Conservation (phyloP, 768 basidiomycete genomes). For the Rhizopogon roseolus region DNA sequence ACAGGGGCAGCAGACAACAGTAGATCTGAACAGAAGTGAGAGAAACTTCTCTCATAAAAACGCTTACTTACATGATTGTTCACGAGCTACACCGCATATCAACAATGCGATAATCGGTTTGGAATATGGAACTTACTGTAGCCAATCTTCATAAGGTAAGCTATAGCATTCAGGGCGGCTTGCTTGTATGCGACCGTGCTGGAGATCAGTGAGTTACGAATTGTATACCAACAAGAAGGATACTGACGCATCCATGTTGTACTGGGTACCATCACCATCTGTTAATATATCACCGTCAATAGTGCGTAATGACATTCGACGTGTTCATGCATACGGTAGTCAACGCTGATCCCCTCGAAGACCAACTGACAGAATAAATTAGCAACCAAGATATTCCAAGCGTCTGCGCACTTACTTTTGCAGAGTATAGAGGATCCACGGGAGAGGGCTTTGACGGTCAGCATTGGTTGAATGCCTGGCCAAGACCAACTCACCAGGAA, state of each 20-base stretch:
- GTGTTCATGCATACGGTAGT: slow-evolving; percentile 45
- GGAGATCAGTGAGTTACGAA: not conserved
- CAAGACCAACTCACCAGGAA: slow-evolving; percentile 46
- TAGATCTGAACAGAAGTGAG: slow-evolving; percentile 38
- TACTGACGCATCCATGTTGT: slow-evolving; percentile 70
- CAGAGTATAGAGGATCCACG: slow-evolving; percentile 67
- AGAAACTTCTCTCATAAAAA: not conserved
- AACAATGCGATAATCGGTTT: not conserved
- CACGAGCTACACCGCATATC: slow-evolving; percentile 45
- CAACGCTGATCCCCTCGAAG: slow-evolving; percentile 73
- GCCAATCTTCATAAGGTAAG: slow-evolving; percentile 64
- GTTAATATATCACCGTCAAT: not conserved
- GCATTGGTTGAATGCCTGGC: not conserved
- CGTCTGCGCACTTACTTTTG: slow-evolving; percentile 39
- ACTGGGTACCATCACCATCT: slow-evolving; percentile 74
- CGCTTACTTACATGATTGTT: slow-evolving; percentile 58
- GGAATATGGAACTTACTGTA: slow-evolving; percentile 47
- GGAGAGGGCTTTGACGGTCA: slow-evolving; percentile 52
- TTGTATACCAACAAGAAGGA: not conserved
- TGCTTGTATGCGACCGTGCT: slow-evolving; percentile 78
- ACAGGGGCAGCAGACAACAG: slow-evolving; percentile 66
- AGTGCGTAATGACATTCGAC: not conserved
- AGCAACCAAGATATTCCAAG: not conserved
- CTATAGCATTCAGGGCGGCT: slow-evolving; percentile 72
- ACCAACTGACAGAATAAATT: slow-evolving; percentile 39